Base-by-base conservation (phyloP, 805 yeast genomes). In the Nakazawaea populi region DNA sequence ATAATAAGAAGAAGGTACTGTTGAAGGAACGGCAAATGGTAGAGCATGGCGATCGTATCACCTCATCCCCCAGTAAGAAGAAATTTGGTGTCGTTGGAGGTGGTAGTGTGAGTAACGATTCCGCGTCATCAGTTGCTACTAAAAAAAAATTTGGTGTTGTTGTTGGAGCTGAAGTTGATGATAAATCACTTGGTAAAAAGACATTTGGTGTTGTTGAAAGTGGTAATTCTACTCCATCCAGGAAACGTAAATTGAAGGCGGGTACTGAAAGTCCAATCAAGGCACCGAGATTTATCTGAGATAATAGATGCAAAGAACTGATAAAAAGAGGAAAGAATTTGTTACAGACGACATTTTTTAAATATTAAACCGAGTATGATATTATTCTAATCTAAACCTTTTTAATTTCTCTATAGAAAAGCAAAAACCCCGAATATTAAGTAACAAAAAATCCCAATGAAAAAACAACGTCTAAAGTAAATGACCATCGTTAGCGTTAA, bases 191-290 rank as follows among this genome's bases (percentile, higher is more conserved):
- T 11, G 14, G 32, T 24, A 7, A n/a, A 5, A 41, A 36, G 14
- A 29, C 9, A 11, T 47, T 48, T 43, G 51, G 51, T 5, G 44
- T 48, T 14, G 31, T 48, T 18, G 24, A 18, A 18, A 18, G 24
- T 18, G 52, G 48, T 31, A 30, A 39, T 29, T 4, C 24, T 12
- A 46, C 42, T 28, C 47, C 40, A 28, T 44, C 37, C 29, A 34
- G 44, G 28, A 52, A 49, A 45, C 34, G 47, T n/a, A 45, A 39
- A 38, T 40, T 49, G 36, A 49, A 44, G 40, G 52, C 52, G 38
- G 41, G 48, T 10, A 39, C 43, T n/a, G 12, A 36, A 4, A 49
- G 52, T 39, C 52, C 52, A 6, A 43, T 49, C 35, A 49, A 49
- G 42, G 48, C 44, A 11, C 52, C 52, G 3, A 43, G 48, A 38